Base-by-base conservation (phyloP, 2,329 filamentous ascomycete species). In the Ambrosiella xylebori region DNA sequence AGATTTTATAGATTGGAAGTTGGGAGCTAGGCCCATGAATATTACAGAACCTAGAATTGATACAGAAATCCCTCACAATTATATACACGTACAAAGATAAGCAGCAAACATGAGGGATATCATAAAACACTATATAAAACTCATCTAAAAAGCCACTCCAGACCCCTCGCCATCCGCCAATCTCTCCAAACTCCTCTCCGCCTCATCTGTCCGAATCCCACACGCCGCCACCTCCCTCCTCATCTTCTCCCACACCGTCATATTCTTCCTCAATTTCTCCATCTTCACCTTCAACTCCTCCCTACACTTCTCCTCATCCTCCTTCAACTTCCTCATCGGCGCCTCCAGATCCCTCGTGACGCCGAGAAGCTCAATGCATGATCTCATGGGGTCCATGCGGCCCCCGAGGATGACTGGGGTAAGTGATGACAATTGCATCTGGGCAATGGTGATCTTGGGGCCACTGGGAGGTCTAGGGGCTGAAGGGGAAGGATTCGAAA, bases 261-360 rank as follows among this genome's bases (percentile, higher is more conserved):
- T 67, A 58, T 71, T 76, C 66, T 74, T 75, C 37, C 77, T 71
- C 44, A 81, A 66, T 61, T 74, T 74, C 47, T 81, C 79, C 63
- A 81, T 74, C 64, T 77, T 79, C 27, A 63, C 64, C 17, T 74
- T 71, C 37, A 79, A 67, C 57, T 81, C 78, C 47, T 76, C 72
- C 1, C 79, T 72, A 40, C 80, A 64, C 61, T 74, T 75, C 65
- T 81, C 78, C 64, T 81, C 79, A 51, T 82, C 79, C 44, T 80
- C 78, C 59, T 71, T 73, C 9, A 81, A 70, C 60, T 76, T 76
- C 39, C 71, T 70, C 62, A 73, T 75, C 65, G 79, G 76, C n/a
- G 72, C 66, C 61, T 79, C 76, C 13, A 79, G 67, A 49, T 81
- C 78, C 9, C 74, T 73, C 38, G 74, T 71, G 27, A 80, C 73